Evolutionary conservation across 495 filamentous ascomycete genomes (phyloP), one percentile per base, ranked within the genome.

Genomic region (Parathielavia appendiculata): DNA sequence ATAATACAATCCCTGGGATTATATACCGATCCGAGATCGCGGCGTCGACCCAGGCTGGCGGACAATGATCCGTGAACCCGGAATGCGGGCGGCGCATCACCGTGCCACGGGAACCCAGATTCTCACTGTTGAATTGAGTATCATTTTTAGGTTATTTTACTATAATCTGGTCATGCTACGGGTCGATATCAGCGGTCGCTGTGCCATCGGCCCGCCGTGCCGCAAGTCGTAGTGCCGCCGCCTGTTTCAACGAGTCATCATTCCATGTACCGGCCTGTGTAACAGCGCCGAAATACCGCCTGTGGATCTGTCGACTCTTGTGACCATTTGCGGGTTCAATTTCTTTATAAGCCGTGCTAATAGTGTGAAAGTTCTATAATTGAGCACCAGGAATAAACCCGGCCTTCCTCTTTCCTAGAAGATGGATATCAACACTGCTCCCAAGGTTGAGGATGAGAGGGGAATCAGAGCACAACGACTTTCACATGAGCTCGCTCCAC

Each of bases 201-300:
- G 34, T 49, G 26, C 26, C 26, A 49, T 49, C 23, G 16, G 48
- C n/a, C 48, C 34, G 30, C 48, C 32, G 48, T 51, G 32, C 48
- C 13, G 38, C 16, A 51, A 34, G 48, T 38, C 48, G 32, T 38
- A 22, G 48, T 51, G n/a, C 48, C 48, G 48, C 48, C 34, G 48
- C 48, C 5, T 17, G 48, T 51, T 50, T 38, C 46, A 49, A 51
- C 32, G 14, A 51, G 48, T 51, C 48, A 30, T 51, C 17, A 38
- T 36, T 5, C 48, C 32, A 12, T 11, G 13, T 17, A 36, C 32
- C 32, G 32, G 48, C 48, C 47, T 17, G 12, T 49, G 14, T 30
- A 49, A 49, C 43, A 45, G 43, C 16, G 19, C 43, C n/a, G 22
- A 45, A 35, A 35, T 35, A 45, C 13, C n/a, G n/a, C 43, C n/a